Base-by-base conservation (phyloP, 441 rosid species). In the Euphorbia corollata region DNA sequence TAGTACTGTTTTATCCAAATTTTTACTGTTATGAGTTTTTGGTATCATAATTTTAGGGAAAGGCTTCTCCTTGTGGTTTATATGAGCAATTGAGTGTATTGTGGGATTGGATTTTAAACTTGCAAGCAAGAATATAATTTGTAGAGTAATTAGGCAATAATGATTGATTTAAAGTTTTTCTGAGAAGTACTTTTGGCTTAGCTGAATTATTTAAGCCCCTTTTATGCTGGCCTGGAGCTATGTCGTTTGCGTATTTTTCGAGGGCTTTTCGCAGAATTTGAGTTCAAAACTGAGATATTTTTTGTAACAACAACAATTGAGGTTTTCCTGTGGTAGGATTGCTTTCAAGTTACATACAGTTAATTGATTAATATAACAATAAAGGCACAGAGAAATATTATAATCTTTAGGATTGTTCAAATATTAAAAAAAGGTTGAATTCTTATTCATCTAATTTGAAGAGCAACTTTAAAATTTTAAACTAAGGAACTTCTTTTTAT, bases 71-170 rank as follows among this genome's bases (percentile, higher is more conserved):
- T n/a, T 38, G 23, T 16, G 61, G 39, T 58, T 32, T 18, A 7
- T 54, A 16, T 13, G 41, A 13, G 1, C 41, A 34, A n/a, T 18
- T 59, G 63, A 32, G 22, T 59, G 45, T 18, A 16, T 58, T 59
- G 63, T 41, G 50, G 50, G 32, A 61, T 20, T 61, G 50, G 15
- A 61, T 38, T 61, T 10, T 43, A 61, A 38, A n/a, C 64, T 47
- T 61, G 47, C 64, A 61, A 61, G 51, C 16, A 54, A 54, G 50
- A 18, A 20, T 16, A 61, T 39, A 19, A 13, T 22, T 38, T 38
- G 16, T 38, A 4, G 50, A 16, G 64, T 36, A 60, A 60, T n/a
- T 57, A n/a, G 4, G 61, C 45, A 2, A 7, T 39, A 39, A 2
- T 7, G 12, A 39, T 39, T 39, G 60, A n/a, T 11, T 12, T 56